phyloP scores from a whole-genome alignment of 1,284 basidiomycete genomes.

The Salmacisia buchloeana region DNA sequence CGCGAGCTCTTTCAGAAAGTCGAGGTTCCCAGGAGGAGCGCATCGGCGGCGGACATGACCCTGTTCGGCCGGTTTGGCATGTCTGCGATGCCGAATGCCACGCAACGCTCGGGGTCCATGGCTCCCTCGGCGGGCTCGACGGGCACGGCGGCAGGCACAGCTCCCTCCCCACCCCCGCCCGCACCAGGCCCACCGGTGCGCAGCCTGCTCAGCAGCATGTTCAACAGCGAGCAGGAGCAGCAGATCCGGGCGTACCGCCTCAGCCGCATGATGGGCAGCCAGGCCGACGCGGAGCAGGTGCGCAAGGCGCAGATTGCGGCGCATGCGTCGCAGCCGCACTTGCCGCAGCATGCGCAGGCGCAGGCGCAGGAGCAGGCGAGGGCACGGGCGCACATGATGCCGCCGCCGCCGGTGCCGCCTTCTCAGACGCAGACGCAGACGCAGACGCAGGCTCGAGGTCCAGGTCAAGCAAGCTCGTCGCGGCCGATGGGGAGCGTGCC shows the following conservation, averaged over 20 bases:
- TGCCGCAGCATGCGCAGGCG: constrained; percentile 16
- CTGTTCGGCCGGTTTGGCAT: constrained; percentile 13
- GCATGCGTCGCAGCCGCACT: constrained; percentile 2
- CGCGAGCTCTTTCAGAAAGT: constrained; percentile 71
- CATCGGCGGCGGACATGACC: constrained; percentile 42
- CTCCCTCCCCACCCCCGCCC: too few species aligned
- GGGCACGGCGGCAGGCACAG: background rate
- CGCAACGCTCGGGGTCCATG: background rate
- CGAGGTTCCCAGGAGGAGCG: constrained; percentile 54
- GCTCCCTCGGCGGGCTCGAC: too few species aligned
- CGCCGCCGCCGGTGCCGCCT: background rate
- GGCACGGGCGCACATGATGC: background rate
- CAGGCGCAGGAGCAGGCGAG: background rate
- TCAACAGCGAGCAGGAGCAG: constrained; percentile 41
- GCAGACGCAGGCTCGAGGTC: too few species aligned
- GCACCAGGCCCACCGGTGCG: constrained; percentile 27
- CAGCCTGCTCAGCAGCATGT: constrained; percentile 43
- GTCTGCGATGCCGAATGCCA: constrained; percentile 10
- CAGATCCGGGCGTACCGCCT: constrained; percentile 20
- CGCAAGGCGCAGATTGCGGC: constrained; percentile 4
- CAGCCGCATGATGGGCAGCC: constrained; percentile 1
- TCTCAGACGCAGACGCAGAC: background rate
- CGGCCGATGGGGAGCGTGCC: too few species aligned
- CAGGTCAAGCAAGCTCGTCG: too few species aligned
- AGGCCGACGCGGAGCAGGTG: constrained; percentile 2